A percentile compares a stretch with the other conserved stretches of the same genome.
Conservation (phyloP, 768 basidiomycete species). For the Inosperma sp. region DNA sequence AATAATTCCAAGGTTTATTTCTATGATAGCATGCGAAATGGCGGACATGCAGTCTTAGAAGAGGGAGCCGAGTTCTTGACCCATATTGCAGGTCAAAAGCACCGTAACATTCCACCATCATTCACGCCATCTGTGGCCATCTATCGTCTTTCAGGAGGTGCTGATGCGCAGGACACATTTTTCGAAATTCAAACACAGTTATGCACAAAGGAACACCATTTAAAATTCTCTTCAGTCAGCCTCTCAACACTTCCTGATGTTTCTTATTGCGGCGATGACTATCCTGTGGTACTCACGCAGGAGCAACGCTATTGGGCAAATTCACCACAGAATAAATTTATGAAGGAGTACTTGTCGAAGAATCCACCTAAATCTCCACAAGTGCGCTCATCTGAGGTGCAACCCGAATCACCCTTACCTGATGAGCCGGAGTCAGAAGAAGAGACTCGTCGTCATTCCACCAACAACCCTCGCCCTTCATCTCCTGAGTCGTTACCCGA, state of each 20-base stretch:
- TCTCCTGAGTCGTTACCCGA: conserved; percentile 6
- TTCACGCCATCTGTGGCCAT: not conserved
- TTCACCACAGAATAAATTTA: not conserved
- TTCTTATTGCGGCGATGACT: not conserved
- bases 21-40: not conserved
- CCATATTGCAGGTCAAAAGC: not conserved
- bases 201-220: not conserved
- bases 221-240: not conserved
- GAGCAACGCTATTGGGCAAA: not conserved
- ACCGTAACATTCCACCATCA: not conserved
- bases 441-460: not conserved
- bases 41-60: not conserved
- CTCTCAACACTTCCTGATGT: not conserved
- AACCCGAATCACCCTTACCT: not conserved
- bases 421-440: not conserved
- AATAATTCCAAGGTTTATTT: not conserved
- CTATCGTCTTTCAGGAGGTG: not conserved
- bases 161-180: not conserved
- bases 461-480: not conserved
- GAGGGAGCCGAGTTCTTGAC: not conserved
- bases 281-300: not conserved
- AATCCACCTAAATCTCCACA: too few relatives aligned
- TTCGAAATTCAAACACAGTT: not conserved
- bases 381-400: too few relatives aligned
- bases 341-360: not conserved